Evolutionary conservation across 2,329 filamentous ascomycete genomes (phyloP).

Genomic region (Phialemonium atrogriseum): DNA sequence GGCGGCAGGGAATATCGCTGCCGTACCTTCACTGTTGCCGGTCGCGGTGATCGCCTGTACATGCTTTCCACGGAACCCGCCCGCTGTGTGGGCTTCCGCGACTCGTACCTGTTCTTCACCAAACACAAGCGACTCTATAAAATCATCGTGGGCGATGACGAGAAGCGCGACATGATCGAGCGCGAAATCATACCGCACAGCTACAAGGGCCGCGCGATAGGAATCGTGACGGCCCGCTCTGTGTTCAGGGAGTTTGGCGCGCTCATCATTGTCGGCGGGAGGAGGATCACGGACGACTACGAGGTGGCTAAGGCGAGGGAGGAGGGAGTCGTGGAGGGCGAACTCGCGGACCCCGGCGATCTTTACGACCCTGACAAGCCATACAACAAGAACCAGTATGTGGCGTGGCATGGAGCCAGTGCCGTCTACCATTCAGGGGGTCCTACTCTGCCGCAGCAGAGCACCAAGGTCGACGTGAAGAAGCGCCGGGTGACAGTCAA

Average conservation of each 20-base stretch:
- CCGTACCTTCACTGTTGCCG: conserved; percentile 84
- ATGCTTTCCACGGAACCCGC: conserved; percentile 98
- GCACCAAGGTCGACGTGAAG: conserved; percentile 71
- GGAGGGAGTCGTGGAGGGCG: conserved; percentile 76
- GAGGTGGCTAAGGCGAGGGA: conserved; percentile 66
- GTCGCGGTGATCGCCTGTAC: conserved; percentile 79
- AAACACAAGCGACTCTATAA: conserved; percentile 96
- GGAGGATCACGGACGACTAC: conserved; percentile 83
- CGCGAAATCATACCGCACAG: conserved; percentile 93
- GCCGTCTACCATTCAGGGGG: conserved; percentile 84
- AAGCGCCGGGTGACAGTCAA: conserved; percentile 82
- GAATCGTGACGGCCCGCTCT: conserved; percentile 90
- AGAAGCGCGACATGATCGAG: conserved; percentile 93
- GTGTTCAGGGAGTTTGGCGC: conserved; percentile 97
- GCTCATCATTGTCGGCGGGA: conserved; percentile 85
- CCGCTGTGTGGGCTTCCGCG: conserved; percentile 90
- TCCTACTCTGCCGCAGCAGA: conserved; percentile 66
- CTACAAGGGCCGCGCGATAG: conserved; percentile 96
- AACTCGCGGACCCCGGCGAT: conserved; percentile 86
- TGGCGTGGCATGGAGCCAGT: conserved; percentile 96
- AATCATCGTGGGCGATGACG: conserved; percentile 95
- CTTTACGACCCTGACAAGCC: conserved; percentile 65
- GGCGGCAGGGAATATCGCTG: conserved; percentile 89
- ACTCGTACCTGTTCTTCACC: conserved; percentile 98
- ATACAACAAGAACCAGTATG: conserved; percentile 99